Conservation (phyloP, 1,284 basidiomycete species). For the Irpex rosettiformis region DNA sequence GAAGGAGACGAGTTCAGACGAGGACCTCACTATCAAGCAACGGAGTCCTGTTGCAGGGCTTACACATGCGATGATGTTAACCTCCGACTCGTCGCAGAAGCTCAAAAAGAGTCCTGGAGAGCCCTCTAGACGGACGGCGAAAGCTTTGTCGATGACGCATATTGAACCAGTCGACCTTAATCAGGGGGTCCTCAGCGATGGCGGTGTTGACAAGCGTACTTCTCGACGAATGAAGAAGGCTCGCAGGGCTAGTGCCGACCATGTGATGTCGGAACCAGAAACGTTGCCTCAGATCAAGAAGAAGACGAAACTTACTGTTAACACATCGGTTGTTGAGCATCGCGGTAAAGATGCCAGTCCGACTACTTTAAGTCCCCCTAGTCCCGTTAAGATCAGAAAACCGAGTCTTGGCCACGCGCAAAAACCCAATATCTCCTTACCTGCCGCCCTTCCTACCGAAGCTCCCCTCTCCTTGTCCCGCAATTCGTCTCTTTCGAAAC, state of each 20-base stretch:
- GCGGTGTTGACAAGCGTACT: background rate
- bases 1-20: constrained; percentile 31
- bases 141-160: background rate
- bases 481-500: constrained; percentile 28
- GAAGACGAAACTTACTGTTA: background rate
- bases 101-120: constrained; percentile 20
- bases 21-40: constrained; percentile 17
- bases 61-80: background rate
- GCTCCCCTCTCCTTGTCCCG: constrained; percentile 23
- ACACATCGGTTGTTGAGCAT: background rate
- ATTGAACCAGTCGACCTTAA: background rate
- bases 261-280: background rate
- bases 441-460: constrained; percentile 11
- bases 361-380: background rate
- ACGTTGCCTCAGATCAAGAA: background rate
- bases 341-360: background rate
- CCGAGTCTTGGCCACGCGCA: background rate
- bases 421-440: constrained; percentile 5
- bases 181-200: background rate
- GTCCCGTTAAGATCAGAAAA: background rate
- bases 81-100: constrained; percentile 11
- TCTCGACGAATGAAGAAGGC: background rate
- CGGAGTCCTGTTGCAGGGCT: background rate
- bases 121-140: background rate
- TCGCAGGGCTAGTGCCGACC: background rate